Conservation (phyloP, 179 eudicot species). For the Silene vulgaris region DNA sequence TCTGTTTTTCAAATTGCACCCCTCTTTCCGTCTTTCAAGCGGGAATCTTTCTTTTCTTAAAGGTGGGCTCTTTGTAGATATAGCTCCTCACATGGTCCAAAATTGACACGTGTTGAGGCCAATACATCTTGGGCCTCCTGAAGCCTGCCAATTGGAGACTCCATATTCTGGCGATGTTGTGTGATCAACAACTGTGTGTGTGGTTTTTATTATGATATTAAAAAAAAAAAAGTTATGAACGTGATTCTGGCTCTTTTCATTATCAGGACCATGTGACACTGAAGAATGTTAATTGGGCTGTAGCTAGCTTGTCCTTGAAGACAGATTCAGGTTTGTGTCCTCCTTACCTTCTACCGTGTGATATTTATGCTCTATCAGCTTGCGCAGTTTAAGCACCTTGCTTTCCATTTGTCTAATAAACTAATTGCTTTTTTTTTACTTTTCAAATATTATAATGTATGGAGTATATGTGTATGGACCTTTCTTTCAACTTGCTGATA, state of each 20-base stretch:
- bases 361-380: constrained; percentile 7
- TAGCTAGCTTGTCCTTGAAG: constrained; percentile 47
- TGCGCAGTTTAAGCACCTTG: not conserved
- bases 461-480: constrained; percentile 2
- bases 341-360: constrained; percentile 2
- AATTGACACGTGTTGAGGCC: constrained; percentile 4
- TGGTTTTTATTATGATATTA: constrained; percentile 9
- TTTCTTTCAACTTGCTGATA: not conserved
- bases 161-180: not conserved
- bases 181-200: not conserved
- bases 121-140: not conserved
- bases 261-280: constrained; percentile 51
- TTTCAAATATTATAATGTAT: not conserved
- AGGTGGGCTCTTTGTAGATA: not conserved
- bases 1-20: not conserved
- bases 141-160: not conserved
- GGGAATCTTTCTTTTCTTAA: not conserved
- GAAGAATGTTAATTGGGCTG: constrained; percentile 68
- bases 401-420: not conserved
- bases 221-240: constrained; percentile 2
- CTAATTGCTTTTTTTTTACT: not conserved
- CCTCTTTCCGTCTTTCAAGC: not conserved
- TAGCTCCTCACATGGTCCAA: not conserved
- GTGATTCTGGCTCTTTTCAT: constrained; percentile 22
- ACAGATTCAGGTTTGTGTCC: constrained; percentile 43